phyloP scores from a whole-genome alignment of 805 yeast species.

The Jamesozyma gamospora region DNA sequence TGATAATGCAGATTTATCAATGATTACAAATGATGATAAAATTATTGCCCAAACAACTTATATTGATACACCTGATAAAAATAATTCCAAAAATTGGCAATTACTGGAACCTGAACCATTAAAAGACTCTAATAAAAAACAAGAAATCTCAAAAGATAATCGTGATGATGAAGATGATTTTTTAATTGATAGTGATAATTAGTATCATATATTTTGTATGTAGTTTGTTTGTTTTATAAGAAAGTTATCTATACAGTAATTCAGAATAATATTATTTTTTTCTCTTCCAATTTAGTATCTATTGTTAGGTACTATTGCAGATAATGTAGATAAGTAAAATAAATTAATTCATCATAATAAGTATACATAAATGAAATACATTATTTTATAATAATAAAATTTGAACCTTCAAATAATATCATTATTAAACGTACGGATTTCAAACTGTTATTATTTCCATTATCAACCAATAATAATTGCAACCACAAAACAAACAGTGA shows the following conservation, averaged over 20 bases:
- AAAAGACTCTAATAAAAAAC: slow-evolving; percentile 6
- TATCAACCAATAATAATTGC: too few species aligned
- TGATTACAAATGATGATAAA: slow-evolving; percentile 8
- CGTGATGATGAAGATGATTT: slow-evolving; percentile 22
- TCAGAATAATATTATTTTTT: neutral
- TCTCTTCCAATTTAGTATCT: slow-evolving; percentile 11
- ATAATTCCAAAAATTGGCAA: slow-evolving; percentile 19
- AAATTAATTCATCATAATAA: slow-evolving; percentile 17
- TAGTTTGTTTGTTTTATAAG: too few species aligned
- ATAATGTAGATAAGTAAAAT: slow-evolving; percentile 30
- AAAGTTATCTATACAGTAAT: neutral
- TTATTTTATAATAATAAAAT: too few species aligned
- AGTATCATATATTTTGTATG: too few species aligned
- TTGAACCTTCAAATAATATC: slow-evolving; percentile 1
- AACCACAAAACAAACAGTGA: too few species aligned
- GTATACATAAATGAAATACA: neutral
- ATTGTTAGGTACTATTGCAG: slow-evolving; percentile 22
- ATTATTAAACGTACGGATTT: neutral
- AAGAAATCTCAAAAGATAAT: slow-evolving; percentile 1
- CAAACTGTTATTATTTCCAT: too few species aligned
- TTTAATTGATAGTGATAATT: slow-evolving; percentile 25
- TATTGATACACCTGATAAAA: slow-evolving; percentile 25
- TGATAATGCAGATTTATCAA: slow-evolving; percentile 4
- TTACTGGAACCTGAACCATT: slow-evolving; percentile 22
- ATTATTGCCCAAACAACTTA: slow-evolving; percentile 25